Base-by-base conservation (phyloP, 1,284 basidiomycete species). In the Inonotus hispidus region DNA sequence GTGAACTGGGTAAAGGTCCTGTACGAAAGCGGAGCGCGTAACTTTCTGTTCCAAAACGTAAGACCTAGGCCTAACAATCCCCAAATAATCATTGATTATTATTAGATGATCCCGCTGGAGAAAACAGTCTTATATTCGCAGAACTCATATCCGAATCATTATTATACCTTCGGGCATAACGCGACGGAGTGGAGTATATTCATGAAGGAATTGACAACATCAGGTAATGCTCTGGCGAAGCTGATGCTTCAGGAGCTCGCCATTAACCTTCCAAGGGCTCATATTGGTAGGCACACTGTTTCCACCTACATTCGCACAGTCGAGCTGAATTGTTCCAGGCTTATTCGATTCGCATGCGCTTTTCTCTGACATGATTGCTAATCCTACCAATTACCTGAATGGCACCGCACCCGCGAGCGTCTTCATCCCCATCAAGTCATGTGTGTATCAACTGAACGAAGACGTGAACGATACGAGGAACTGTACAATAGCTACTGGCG, bases 11-110 rank as follows among this genome's bases (percentile, higher is more conserved):
- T 80, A 25, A 69, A 68, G 54, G 64, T 60, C 0, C 57, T 80
- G 46, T 79, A 81, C 61, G 66, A 72, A 16, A 69, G 64, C 16
- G 79, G 79, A 2, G 79, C 75, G 13, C 67, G 79, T 19, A 77
- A 80, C 64, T 79, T 81, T 62, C 66, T 80, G 58, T 75, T 80
- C 69, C 77, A 79, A 62, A 81, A 79, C 65, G 79, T 77, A 55
- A 70, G 75, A 68, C 29, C 32, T 54, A 23, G 14, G 8, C 39
- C 19, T 35, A 27, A 35, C 7, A 39, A 6, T 21, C 2, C 13
- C 23, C 29, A 19, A 59, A 10, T 27, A 21, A 52, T 35, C 3
- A 6, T 8, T 52, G 8, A 16, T 16, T 19, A 23, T 23, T 56
- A 19, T 10, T 39, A 75, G 72, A 73, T 75, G 70, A 68, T 75